Base-by-base conservation (phyloP, 1,284 basidiomycete species). In the Laetiporus sulphureus region DNA sequence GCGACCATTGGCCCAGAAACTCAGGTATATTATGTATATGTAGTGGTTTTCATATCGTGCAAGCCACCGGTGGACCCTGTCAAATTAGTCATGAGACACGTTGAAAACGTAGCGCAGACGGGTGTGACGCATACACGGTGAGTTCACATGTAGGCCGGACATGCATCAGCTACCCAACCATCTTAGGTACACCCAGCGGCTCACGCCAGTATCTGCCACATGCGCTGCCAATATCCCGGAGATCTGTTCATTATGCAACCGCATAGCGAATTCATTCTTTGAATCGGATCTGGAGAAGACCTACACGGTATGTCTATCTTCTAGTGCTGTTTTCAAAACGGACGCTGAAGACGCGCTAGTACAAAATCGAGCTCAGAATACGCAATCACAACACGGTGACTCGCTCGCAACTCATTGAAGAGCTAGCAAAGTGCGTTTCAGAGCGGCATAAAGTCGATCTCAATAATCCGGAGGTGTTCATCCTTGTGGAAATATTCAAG, bases 401-500 rank as follows among this genome's bases (percentile, higher is more conserved):
- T 6, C 72, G 81, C 8, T 66, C 71, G 37, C 63, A 56, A 5
- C 61, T 89, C 19, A 79, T 89, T 21, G 69, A 84, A 42, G 71
- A 73, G 38, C 67, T 90, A 21, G 87, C 81, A 0, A 68, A 72
- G 47, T 83, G 79, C 51, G 74, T 89, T 13, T 85, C 86, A 0
- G 64, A 67, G 40, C 71, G 67, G 7, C 80, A 83, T 49, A 72
- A 62, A 4, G 87, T 90, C 12, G 72, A 83, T 41, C 63, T 90
- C 12, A 69, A 73, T 22, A 61, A 79, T 47, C 79, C 87, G 0
- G 73, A 83, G 33, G 60, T 85, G 2, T 86, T 85, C 46, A 72
- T 90, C 36, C 69, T 90, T 5, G 76, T 88, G 3, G 85, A 90
- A 54, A 69, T 90, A 8, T 89, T 88, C 70, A 90, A 89, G 73